Evolutionary conservation across 768 basidiomycete species (phyloP).

Genomic region (Coprinopsis marcescibilis): DNA sequence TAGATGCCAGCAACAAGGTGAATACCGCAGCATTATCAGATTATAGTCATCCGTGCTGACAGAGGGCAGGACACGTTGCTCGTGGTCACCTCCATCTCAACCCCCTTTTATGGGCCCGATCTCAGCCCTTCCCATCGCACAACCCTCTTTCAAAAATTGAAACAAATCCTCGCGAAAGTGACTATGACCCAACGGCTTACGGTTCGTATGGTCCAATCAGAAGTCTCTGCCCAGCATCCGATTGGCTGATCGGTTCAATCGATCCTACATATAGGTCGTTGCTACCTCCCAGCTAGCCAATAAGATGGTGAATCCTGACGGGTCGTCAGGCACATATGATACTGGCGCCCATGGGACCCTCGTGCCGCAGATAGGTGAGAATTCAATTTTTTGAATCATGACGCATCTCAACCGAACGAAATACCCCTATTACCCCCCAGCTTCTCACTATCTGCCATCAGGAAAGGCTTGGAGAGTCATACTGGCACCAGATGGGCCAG

Average conservation of each 20-base stretch:
- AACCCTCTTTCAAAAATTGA: conserved; percentile 44
- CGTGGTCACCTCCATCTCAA: conserved; percentile 62
- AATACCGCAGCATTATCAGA: conserved; percentile 11
- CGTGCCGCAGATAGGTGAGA: conserved; percentile 58
- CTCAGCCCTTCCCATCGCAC: conserved; percentile 33
- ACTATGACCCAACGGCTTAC: conserved; percentile 43
- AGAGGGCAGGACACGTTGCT: conserved; percentile 47
- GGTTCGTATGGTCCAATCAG: conserved; percentile 30
- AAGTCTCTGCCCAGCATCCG: too few species aligned
- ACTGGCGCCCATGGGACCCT: conserved; percentile 57
- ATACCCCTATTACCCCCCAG: conserved; percentile 17
- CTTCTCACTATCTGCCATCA: conserved; percentile 31
- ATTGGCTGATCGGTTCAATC: too few species aligned
- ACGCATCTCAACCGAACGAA: not conserved
- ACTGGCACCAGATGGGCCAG: conserved; percentile 27
- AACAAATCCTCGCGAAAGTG: conserved; percentile 45
- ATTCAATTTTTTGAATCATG: not conserved
- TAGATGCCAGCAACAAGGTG: conserved; percentile 44
- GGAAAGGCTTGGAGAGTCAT: conserved; percentile 33
- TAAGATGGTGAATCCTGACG: conserved; percentile 59
- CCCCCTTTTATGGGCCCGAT: conserved; percentile 52
- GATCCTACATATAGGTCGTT: too few species aligned
- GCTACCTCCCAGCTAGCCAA: conserved; percentile 38
- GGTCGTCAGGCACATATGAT: conserved; percentile 60
- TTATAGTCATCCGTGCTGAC: not conserved